phyloP scores from a whole-genome alignment of 441 rosid species.

The Daphne laureola region DNA sequence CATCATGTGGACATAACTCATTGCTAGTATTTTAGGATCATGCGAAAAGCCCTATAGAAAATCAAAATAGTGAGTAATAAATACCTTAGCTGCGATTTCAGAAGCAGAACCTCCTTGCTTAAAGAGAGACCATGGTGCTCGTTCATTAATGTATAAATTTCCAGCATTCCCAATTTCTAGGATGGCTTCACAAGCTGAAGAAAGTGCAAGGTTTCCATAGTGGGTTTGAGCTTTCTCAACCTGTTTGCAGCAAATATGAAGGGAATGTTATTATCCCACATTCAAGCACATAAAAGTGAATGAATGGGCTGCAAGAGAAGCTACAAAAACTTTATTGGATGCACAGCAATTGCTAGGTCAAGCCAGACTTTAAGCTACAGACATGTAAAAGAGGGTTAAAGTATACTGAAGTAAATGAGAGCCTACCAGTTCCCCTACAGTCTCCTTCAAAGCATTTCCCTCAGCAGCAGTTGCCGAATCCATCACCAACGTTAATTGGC shows the following conservation, averaged over 20 bases:
- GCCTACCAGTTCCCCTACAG: conserved; percentile 63
- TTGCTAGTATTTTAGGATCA: not conserved
- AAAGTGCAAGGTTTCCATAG: conserved; percentile 62
- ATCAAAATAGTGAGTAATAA: not conserved
- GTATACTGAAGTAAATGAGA: not conserved
- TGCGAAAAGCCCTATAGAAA: not conserved
- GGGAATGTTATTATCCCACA: not conserved
- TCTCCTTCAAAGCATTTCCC: conserved; percentile 57
- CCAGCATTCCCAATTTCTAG: conserved; percentile 86
- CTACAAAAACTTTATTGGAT: too few relatives aligned
- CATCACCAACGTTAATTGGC: conserved; percentile 66
- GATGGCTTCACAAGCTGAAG: conserved; percentile 82
- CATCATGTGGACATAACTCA: too few relatives aligned
- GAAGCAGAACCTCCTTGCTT: conserved; percentile 81
- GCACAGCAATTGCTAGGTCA: too few relatives aligned
- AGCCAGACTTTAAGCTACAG: too few relatives aligned
- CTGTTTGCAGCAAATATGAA: conserved; percentile 22
- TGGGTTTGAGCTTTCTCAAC: conserved; percentile 56
- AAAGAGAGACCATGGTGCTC: conserved; percentile 80
- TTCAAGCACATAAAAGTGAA: not conserved
- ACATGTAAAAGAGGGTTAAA: too few relatives aligned
- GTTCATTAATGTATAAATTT: conserved; percentile 71
- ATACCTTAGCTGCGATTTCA: conserved; percentile 87
- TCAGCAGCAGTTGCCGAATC: conserved; percentile 73
- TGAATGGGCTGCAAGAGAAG: too few relatives aligned